Conservation (phyloP, 768 basidiomycete genomes). For the Pleurotus pulmonarius region DNA sequence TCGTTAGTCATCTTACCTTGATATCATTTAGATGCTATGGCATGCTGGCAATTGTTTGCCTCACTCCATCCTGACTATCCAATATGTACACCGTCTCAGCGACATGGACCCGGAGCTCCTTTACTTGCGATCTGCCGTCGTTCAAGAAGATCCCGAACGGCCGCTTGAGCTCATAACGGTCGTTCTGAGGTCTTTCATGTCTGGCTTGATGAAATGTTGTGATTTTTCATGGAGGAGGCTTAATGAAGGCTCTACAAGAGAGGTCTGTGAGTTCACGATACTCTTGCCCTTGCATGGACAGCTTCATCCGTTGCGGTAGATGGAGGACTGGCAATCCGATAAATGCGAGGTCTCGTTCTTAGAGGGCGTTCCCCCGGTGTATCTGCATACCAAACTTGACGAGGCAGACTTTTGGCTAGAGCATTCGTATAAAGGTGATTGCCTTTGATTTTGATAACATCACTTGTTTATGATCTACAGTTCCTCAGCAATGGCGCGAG, state of each 20-base stretch:
- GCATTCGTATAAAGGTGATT: slow-evolving; percentile 37
- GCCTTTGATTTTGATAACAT: not conserved
- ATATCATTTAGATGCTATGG: slow-evolving; percentile 70
- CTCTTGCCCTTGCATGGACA: slow-evolving; percentile 9
- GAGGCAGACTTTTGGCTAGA: slow-evolving; percentile 61
- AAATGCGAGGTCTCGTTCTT: slow-evolving; percentile 79
- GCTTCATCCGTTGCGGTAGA: slow-evolving; percentile 34
- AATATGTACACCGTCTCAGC: slow-evolving; percentile 64
- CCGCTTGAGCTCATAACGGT: slow-evolving; percentile 63
- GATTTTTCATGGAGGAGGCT: slow-evolving; percentile 83
- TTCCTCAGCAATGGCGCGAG: slow-evolving; percentile 43
- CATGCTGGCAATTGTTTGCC: slow-evolving; percentile 82
- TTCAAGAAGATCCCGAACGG: slow-evolving; percentile 36
- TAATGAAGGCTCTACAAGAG: slow-evolving; percentile 66
- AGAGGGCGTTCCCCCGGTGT: slow-evolving; percentile 55
- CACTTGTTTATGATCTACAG: slow-evolving; percentile 22
- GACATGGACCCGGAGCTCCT: slow-evolving; percentile 58
- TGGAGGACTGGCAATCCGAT: slow-evolving; percentile 88
- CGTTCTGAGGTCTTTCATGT: slow-evolving; percentile 63
- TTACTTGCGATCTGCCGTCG: slow-evolving; percentile 16
- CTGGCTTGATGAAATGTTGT: slow-evolving; percentile 75
- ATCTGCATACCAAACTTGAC: slow-evolving; percentile 52
- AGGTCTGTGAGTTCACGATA: slow-evolving; percentile 47
- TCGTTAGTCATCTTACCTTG: slow-evolving; percentile 8
- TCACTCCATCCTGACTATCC: slow-evolving; percentile 79